These are phyloP conservation scores for Melanopsichium pennsylvanicum DNA, from an alignment of 1,284 basidiomycete genomes.

Conservation along the genomic window DNA sequence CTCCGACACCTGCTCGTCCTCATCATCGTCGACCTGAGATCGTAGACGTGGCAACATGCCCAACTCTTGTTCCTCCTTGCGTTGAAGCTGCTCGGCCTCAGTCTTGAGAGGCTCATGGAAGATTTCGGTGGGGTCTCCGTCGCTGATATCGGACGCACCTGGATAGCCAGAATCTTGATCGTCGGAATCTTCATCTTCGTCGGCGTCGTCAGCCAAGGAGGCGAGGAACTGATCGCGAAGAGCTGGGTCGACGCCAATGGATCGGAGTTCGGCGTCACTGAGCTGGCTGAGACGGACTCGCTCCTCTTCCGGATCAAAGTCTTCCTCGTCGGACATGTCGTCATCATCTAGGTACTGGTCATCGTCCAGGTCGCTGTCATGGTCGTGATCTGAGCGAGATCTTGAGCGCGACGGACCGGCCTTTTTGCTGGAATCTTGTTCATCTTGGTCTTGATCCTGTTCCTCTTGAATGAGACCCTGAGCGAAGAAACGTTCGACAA, in stretches of 20 bases:
- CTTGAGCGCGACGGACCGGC: conserved; percentile 17
- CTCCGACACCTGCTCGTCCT: conserved; percentile 16
- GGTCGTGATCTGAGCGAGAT: neutral
- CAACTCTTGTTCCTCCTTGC: conserved; percentile 54
- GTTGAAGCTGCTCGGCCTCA: conserved; percentile 56
- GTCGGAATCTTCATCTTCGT: conserved; percentile 47
- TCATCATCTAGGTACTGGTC: conserved; percentile 39
- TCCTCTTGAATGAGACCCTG: conserved; percentile 57
- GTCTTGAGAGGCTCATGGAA: conserved; percentile 59
- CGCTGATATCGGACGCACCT: conserved; percentile 61
- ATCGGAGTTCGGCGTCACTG: conserved; percentile 50
- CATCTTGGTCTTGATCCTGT: conserved; percentile 59
- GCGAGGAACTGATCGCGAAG: conserved; percentile 29
- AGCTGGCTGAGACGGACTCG: conserved; percentile 35
- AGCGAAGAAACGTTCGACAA: conserved; percentile 56
- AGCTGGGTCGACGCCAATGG: conserved; percentile 50
- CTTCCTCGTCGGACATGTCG: conserved; percentile 42
- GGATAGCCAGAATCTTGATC: conserved; percentile 49
- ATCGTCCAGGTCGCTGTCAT: conserved; percentile 29
- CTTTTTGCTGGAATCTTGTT: conserved; percentile 23
- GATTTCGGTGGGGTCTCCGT: conserved; percentile 52
- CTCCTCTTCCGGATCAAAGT: conserved; percentile 31
- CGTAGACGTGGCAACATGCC: conserved; percentile 39
- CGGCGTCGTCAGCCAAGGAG: conserved; percentile 45
- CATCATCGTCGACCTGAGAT: conserved; percentile 28